Evolutionary conservation across 202 grass and related monocot species (phyloP), one percentile per base, ranked within the genome.

Genomic region (Dendrocalamus latiflorus): DNA sequence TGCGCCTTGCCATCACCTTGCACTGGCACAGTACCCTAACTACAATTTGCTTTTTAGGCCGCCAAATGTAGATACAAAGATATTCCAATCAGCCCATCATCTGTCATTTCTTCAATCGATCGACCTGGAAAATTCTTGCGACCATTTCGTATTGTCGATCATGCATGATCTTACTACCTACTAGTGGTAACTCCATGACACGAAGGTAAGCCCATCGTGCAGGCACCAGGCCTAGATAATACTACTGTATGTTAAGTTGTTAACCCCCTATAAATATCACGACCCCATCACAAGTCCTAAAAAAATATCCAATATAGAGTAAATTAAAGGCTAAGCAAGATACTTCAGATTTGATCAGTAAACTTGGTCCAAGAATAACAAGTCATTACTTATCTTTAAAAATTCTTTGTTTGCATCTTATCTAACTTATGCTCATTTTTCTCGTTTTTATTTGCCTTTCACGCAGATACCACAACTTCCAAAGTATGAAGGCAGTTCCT

Each of bases 101-200:
- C 38, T 67, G 75, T 84, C 86, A 79, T 68, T 88, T 74, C 86
- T 60, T 41, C 68, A 78, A 65, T 78, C 47, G 2, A 68, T 64
- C 16, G 3, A 36, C 24, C 22, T 1, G 70, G 10, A 70, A 12
- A 87, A 77, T 82, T 55, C 17, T 82, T 20, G n/a, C 16, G 18
- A 25, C 74, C 80, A 88, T 75, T 79, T 79, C 21, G 2, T 49
- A 28, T 59, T 84, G 86, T 84, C 81, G 59, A 79, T 67, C 3
- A n/a, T 73, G 21, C 21, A 73, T 53, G 38, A 77, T 65, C 14
- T 57, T 80, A 2, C 4, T 11, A 77, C 14, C 47, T 66, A 2
- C 2, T 11, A 77, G 57, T 78, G 73, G 26, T 36, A 24, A 65
- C 36, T 54, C 33, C 47, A 54, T 4, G 44, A n/a, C 6, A 48